Base-by-base conservation (phyloP, 176 grass and related monocot species). In the Juncus effusus region DNA sequence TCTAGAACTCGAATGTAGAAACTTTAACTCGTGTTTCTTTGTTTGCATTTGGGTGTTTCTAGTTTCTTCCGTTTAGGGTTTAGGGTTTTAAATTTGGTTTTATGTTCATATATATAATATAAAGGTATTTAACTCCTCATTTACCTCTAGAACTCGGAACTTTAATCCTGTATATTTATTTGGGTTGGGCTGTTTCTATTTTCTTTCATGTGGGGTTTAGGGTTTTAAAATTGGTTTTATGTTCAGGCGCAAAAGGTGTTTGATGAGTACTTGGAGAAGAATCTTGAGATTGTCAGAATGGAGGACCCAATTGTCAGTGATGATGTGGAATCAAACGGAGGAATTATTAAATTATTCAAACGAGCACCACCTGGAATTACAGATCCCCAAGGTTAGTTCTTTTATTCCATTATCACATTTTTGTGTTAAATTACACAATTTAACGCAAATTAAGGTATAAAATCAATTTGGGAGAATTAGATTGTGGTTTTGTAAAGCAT, bases 171-270 rank as follows among this genome's bases (percentile, higher is more conserved):
- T 28, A 1, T 28, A 0, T 28, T 28, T 28, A 1, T 28, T 28
- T 28, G 19, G 0, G 1, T 28, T 0, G 0, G 19, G 19, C 19
- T 28, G 19, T 28, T 28, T 28, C 19, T 28, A 1, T 28, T 28
- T 28, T 28, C 19, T 28, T 28, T 1, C 19, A 28, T 28, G 0
- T 28, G 1, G 19, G 19, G 19, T 28, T 28, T 28, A 28, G 19
- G 65, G 38, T 40, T 15, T 16, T 50, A 12, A 11, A 10, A 10
- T 69, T 41, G 51, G 19, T 63, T n/a, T 12, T 60, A 56, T 54
- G 74, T 19, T 80, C 79, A 97, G 93, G 82, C 84, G 52, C 79
- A 90, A 67, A 89, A 86, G 63, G 70, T 92, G 80, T 82, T 97
- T 74, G 77, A 97, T 57, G 72, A 97, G 51, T 76, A 91, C 73